Percentiles rank a stretch among this genome's conserved stretches.
These are phyloP conservation scores for Didymella arachidicola DNA, from an alignment of 2,329 filamentous ascomycete species.

Conservation along the genomic window DNA sequence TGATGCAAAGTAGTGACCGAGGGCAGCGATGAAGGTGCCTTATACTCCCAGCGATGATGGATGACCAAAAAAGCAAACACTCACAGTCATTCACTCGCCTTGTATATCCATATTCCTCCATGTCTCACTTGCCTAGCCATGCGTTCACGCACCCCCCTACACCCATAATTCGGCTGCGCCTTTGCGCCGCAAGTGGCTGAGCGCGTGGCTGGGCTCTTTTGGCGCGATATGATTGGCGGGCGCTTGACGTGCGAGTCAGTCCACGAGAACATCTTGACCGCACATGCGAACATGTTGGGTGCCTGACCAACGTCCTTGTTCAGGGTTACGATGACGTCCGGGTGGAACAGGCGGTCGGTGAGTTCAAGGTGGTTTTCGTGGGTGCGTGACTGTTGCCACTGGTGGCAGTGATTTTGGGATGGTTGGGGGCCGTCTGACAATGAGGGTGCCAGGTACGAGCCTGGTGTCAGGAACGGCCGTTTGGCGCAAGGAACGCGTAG, in stretches of 20 bases:
- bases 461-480: background rate
- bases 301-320: slow-evolving; percentile 8
- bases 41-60: background rate
- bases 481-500: slow-evolving; percentile 2
- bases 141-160: slow-evolving; percentile 8
- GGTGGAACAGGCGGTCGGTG: background rate
- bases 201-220: background rate
- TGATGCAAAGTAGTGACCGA: background rate
- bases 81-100: slow-evolving; percentile 6
- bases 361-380: background rate
- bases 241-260: background rate
- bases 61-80: slow-evolving; percentile 2
- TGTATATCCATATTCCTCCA: slow-evolving; percentile 16
- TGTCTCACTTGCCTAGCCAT: slow-evolving; percentile 25
- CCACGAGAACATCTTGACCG: slow-evolving; percentile 13
- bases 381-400: slow-evolving; percentile 10
- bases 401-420: slow-evolving; percentile 15
- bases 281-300: slow-evolving; percentile 20
- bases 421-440: slow-evolving; percentile 12
- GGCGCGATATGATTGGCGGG: background rate
- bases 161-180: slow-evolving; percentile 10
- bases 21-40: background rate
- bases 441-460: slow-evolving; percentile 8
- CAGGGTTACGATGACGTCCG: slow-evolving; percentile 11
- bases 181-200: slow-evolving; percentile 16